Percentiles rank a stretch among this genome's conserved stretches.
phyloP scores from a whole-genome alignment of 192 early-diverging fungal species.

The Coemansia javaensis region DNA sequence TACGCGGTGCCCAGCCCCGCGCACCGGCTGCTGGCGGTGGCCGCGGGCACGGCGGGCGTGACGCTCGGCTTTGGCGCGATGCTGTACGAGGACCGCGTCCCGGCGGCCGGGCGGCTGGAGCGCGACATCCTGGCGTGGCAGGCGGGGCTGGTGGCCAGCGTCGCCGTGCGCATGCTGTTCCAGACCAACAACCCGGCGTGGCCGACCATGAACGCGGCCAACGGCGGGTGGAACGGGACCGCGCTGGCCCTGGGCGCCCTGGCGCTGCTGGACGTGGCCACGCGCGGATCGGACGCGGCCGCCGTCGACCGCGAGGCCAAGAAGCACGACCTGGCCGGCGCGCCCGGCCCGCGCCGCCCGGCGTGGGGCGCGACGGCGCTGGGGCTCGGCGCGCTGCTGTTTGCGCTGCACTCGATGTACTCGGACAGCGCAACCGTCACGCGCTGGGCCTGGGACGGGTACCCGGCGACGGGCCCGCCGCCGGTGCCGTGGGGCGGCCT shows the following conservation, averaged over 20 bases:
- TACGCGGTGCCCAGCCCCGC: conserved; percentile 58
- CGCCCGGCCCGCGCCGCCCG: conserved; percentile 9
- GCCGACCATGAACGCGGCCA: conserved; percentile 72
- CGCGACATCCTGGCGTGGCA: conserved; percentile 61
- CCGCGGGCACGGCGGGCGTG: conserved; percentile 55
- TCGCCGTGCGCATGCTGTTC: conserved; percentile 70
- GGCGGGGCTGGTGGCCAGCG: conserved; percentile 62
- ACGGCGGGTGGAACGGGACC: conserved; percentile 67
- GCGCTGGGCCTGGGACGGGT: conserved; percentile 71
- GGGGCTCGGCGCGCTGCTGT: conserved; percentile 63
- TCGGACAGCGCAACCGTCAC: conserved; percentile 69
- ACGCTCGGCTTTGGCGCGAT: conserved; percentile 55
- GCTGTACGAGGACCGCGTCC: conserved; percentile 53
- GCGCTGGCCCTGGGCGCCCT: conserved; percentile 60
- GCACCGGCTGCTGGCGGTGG: conserved; percentile 55
- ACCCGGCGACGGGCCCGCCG: conserved; percentile 67
- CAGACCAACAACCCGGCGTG: conserved; percentile 77
- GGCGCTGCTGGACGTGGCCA: conserved; percentile 54
- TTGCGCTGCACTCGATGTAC: conserved; percentile 71
- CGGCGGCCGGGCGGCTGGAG: conserved; percentile 55
- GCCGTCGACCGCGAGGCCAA: conserved; percentile 26
- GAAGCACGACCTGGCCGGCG: conserved; percentile 22
- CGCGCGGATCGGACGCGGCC: conserved; percentile 36
- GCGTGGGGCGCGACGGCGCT: conserved; percentile 53
- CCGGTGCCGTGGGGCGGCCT: conserved; percentile 69